Evolutionary conservation across 306 rosid genomes (phyloP).

Genomic region (Carpinus fangiana): DNA sequence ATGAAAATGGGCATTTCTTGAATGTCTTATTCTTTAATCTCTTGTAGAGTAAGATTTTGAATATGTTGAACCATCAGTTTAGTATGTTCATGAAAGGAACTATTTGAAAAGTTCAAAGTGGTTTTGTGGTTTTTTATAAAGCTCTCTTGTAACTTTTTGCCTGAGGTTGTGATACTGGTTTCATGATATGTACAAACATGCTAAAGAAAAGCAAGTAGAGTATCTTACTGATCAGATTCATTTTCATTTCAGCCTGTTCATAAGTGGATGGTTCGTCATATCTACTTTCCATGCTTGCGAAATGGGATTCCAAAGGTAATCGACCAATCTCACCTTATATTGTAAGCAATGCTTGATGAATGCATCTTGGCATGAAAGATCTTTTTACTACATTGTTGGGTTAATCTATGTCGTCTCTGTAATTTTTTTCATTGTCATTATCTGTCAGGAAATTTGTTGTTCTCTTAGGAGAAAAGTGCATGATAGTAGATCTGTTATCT

Average conservation of each 20-base stretch:
- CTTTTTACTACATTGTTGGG: neutral
- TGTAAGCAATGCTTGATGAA: neutral
- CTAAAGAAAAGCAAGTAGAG: neutral
- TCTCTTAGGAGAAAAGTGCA: neutral
- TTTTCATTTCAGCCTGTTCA: slow-evolving; percentile 81
- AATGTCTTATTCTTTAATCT: neutral
- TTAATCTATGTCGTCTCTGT: neutral
- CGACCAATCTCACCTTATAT: slow-evolving; percentile 5
- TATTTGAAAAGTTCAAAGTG: neutral
- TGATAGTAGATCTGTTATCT: neutral
- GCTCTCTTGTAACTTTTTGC: neutral
- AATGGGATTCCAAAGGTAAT: slow-evolving; percentile 84
- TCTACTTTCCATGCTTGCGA: slow-evolving; percentile 85
- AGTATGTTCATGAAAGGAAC: slow-evolving; percentile 1
- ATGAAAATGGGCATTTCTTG: neutral
- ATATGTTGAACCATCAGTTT: neutral
- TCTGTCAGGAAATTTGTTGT: neutral
- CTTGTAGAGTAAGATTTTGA: neutral
- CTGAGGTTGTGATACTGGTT: neutral
- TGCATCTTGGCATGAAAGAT: neutral
- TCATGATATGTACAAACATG: neutral
- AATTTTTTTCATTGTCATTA: neutral
- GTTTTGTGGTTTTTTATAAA: neutral
- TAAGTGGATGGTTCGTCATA: slow-evolving; percentile 97
- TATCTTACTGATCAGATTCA: slow-evolving; percentile 29